Conservation (phyloP, 306 rosid genomes). For the Inga laurina region DNA sequence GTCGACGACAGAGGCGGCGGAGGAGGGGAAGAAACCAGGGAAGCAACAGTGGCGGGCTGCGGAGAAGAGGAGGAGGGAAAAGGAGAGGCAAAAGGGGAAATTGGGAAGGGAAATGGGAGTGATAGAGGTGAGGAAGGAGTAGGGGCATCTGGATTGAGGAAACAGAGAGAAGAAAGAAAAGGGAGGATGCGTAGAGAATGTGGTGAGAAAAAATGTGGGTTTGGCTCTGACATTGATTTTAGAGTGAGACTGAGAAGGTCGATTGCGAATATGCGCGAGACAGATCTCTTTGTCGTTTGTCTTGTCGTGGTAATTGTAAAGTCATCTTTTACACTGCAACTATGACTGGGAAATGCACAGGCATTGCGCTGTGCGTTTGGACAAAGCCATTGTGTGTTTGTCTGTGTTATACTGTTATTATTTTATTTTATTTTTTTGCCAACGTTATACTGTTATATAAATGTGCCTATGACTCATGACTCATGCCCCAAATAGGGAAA, state of each 20-base stretch:
- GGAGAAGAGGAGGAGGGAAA: not conserved
- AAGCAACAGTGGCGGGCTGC: not conserved
- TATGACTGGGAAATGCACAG: not conserved
- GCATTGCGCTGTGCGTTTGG: not conserved
- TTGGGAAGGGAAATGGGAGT: not conserved
- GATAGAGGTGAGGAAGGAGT: not conserved
- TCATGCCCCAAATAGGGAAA: not conserved
- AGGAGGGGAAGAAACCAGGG: not conserved
- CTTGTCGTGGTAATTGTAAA: conserved; percentile 4
- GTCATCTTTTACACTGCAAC: not conserved
- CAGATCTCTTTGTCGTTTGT: not conserved
- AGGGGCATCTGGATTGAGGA: conserved; percentile 5
- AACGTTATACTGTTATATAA: too few species aligned
- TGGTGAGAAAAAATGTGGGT: not conserved
- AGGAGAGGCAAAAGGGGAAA: not conserved
- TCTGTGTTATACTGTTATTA: too few species aligned
- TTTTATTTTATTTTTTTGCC: too few species aligned
- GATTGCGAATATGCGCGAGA: not conserved
- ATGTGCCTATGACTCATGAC: not conserved
- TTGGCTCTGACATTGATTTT: conserved; percentile 6
- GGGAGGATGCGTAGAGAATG: not conserved
- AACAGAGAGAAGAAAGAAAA: not conserved
- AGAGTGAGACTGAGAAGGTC: not conserved
- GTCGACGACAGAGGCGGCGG: not conserved
- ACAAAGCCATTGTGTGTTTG: not conserved